These are phyloP conservation scores for Rhizopogon vesiculosus DNA, from an alignment of 768 basidiomycete species.

Conservation along the genomic window DNA sequence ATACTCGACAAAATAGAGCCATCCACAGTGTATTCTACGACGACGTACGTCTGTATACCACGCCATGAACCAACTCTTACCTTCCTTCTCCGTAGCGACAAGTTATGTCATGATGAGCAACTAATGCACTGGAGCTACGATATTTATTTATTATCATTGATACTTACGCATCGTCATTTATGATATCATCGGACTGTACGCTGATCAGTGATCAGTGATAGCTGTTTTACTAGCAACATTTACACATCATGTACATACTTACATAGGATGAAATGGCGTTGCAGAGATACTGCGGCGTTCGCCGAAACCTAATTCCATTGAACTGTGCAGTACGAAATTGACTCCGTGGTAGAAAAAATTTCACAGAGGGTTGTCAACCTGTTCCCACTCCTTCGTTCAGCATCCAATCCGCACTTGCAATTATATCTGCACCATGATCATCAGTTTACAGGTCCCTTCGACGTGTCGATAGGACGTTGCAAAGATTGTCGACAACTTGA, in stretches of 20 bases:
- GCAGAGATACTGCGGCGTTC: background rate
- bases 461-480: slow-evolving; percentile 97
- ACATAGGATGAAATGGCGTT: background rate
- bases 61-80: background rate
- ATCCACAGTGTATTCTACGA: slow-evolving; percentile 19
- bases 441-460: slow-evolving; percentile 95
- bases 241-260: background rate
- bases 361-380: background rate
- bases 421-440: slow-evolving; percentile 23
- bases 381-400: background rate
- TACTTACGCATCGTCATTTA: background rate
- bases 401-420: background rate
- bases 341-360: background rate
- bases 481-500: slow-evolving; percentile 51
- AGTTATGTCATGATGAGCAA: slow-evolving; percentile 7
- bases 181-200: background rate
- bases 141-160: slow-evolving; percentile 2
- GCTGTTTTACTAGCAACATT: background rate
- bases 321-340: background rate
- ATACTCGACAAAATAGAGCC: slow-evolving; percentile 16
- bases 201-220: no score
- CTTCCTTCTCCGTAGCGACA: slow-evolving; percentile 1
- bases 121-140: background rate
- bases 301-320: background rate
- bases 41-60: slow-evolving; percentile 16